Base-by-base conservation (phyloP, 345 rosid genomes). In the Bruguiera gymnorhiza region DNA sequence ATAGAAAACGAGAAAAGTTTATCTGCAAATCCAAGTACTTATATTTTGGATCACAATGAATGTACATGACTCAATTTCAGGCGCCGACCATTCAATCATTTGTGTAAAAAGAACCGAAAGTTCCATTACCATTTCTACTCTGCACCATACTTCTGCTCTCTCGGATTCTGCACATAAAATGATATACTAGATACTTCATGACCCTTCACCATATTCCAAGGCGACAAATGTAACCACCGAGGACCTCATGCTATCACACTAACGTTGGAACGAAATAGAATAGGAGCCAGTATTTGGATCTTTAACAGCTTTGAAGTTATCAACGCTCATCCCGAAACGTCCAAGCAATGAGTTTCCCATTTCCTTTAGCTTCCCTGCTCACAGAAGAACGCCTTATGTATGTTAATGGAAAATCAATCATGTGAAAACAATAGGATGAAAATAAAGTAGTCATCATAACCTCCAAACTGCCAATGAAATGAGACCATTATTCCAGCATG, bases 271-370 rank as follows among this genome's bases (percentile, higher is more conserved):
- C 9, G 96, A 90, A 72, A 91, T 26, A n/a, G 97, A 92, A 79
- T 89, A 95, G 9, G 97, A 84, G 43, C 98, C 96, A 19, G 91
- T 88, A 78, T 90, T 95, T 62, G 99, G 98, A 83, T 95, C 98
- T 83, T 95, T 83, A 64, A 92, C 92, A 68, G 97, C 87, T 80
- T 95, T 88, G 87, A 95, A 92, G 84, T 95, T 89, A 83, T 95
- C 99, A 10, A 86, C 64, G 36, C 94, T 92, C 98, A 92, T 90
- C 68, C 98, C 99, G 77, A 90, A 89, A 3, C 87, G 85, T 57
- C 97, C 98, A 69, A 95, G 80, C 66, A 92, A 52, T 5, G 90
- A 84, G 82, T 95, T 88, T 29, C 98, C 98, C 86, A 92, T 75
- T n/a, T 92, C 98, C 76, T 95, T 95, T 65, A 92, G 84, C 79